Evolutionary conservation across 1,284 basidiomycete species (phyloP), one percentile per base, ranked within the genome.

Genomic region (Apiotrichum sp.): DNA sequence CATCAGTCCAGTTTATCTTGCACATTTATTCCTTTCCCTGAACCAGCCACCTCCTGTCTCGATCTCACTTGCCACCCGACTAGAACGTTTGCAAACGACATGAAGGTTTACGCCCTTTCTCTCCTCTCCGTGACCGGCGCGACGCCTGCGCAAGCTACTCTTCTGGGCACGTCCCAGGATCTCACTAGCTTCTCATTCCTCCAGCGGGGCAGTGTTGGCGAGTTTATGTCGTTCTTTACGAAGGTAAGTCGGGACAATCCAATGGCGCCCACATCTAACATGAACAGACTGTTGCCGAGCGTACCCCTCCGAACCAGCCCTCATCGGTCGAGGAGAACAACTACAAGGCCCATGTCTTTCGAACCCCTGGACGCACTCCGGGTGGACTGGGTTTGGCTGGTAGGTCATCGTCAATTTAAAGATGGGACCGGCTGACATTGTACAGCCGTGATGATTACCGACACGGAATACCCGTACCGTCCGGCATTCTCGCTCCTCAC

Each of bases 291-390:
- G 92, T 98, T 35, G 86, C 87, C 34, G 93, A 97, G 71, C 82
- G 93, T 40, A 98, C 93, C 10, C 81, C 84, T 8, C 83, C 84
- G 61, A 90, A 89, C 16, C 87, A 91, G 73, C 82, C 93, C 47
- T 92, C 96, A 78, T 93, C 89, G 50, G 86, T 98, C 11, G 89
- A 96, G 75, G 93, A 98, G 80, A 93, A 95, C 77, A 87, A 83
- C 63, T 93, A 98, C 74, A 89, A 86, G 29, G 93, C 93, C 0
- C 93, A 98, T 78, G 89, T 92, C 39, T 96, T 93, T 78, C 63
- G 77, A n/a, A 62, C 66, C 8, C 57, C 70, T 4, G 65, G 69
- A 3, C 62, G 72, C 50, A 62, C 65, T 11, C 65, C 74, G 0
- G 66, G 66, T 35, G 64, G 68, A 16, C 65, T 67, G 14, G 70